phyloP scores from a whole-genome alignment of 345 rosid genomes.

The Moricandia arvensis region DNA sequence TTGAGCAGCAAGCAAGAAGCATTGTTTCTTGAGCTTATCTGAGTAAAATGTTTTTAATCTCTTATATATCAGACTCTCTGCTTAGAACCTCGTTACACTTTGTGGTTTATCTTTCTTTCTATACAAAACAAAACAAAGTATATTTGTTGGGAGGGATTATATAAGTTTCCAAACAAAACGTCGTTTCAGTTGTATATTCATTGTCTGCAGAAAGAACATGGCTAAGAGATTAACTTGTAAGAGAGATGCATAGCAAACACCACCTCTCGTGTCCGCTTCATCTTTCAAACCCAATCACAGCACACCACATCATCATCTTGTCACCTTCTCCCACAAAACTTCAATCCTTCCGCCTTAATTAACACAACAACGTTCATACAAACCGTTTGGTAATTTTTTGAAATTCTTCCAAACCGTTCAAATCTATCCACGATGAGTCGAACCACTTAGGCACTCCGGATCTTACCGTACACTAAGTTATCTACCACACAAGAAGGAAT shows the following conservation, averaged over 20 bases:
- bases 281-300: not conserved
- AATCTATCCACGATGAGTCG: slow-evolving; percentile 17
- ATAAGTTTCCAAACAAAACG: slow-evolving; percentile 1
- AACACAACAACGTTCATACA: slow-evolving; percentile 23
- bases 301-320: not conserved
- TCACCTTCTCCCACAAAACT: no score
- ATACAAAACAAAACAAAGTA: not conserved
- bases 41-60: slow-evolving; percentile 20
- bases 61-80: slow-evolving; percentile 20
- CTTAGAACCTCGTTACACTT: slow-evolving; percentile 1
- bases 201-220: not conserved
- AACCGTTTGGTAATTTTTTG: slow-evolving; percentile 56
- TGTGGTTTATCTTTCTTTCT: slow-evolving; percentile 10
- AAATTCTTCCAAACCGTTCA: slow-evolving; percentile 48
- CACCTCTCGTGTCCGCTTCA: not conserved
- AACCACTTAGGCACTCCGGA: slow-evolving; percentile 53
- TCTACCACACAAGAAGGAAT: slow-evolving; percentile 48
- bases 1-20: slow-evolving; percentile 96
- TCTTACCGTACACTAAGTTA: slow-evolving; percentile 38
- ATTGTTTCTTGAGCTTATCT: slow-evolving; percentile 82
- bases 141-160: slow-evolving; percentile 20
- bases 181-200: slow-evolving; percentile 21
- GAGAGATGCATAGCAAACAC: not conserved
- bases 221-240: not conserved
- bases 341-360: not conserved